Evolutionary conservation across 1,139 yeast species (phyloP).

Genomic region (Scheffersomyces segobiensis): DNA sequence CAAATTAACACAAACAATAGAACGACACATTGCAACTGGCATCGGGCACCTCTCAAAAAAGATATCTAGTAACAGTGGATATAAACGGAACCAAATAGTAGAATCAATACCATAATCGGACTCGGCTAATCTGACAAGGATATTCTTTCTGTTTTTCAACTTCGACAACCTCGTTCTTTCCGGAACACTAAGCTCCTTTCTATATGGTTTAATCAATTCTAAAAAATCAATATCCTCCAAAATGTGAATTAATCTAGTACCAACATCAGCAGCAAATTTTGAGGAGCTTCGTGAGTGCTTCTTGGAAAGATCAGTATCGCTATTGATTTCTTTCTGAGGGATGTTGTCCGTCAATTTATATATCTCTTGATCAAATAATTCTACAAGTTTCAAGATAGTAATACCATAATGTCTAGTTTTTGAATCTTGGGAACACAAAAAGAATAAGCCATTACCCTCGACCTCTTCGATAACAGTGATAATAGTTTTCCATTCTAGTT

Average conservation of each 20-base stretch:
- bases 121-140: conserved; percentile 74
- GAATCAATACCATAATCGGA: conserved; percentile 94
- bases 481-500: conserved; percentile 73
- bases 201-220: conserved; percentile 60
- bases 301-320: conserved; percentile 9
- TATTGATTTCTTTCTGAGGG: conserved; percentile 11
- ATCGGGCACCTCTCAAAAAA: conserved; percentile 86
- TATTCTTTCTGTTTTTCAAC: conserved; percentile 61
- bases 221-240: conserved; percentile 70
- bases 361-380: conserved; percentile 82
- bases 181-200: conserved; percentile 71
- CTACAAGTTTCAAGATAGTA: conserved; percentile 70
- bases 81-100: conserved; percentile 89
- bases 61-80: conserved; percentile 70
- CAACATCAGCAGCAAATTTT: conserved; percentile 76
- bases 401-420: conserved; percentile 73
- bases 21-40: conserved; percentile 90
- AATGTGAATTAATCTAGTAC: conserved; percentile 76
- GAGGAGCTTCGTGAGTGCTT: conserved; percentile 63
- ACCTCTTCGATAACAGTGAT: conserved; percentile 88
- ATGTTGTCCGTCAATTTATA: conserved; percentile 49
- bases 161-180: conserved; percentile 74
- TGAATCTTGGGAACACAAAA: conserved; percentile 85
- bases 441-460: conserved; percentile 93
- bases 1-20: conserved; percentile 85